These are phyloP conservation scores for Tricholoma matsutake DNA, from an alignment of 768 basidiomycete genomes.

Conservation along the genomic window DNA sequence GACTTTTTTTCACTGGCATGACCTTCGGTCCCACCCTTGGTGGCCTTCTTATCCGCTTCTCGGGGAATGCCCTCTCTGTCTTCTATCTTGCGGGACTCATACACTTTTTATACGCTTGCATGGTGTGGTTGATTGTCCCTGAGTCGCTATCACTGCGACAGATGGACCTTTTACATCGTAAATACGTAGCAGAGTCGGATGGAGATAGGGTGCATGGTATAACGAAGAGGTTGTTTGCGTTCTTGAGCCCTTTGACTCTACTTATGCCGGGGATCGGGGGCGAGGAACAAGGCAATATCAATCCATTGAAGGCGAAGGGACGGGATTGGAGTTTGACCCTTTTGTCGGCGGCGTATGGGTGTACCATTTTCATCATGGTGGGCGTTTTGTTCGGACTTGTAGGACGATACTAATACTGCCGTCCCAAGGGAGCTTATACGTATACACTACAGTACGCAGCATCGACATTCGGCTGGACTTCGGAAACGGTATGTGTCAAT, in stretches of 20 bases:
- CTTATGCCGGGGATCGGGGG: constrained; percentile 44
- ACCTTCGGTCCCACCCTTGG: constrained; percentile 77
- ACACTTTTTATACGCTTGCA: constrained; percentile 46
- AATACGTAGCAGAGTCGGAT: constrained; percentile 32
- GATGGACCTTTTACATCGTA: constrained; percentile 38
- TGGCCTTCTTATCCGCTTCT: constrained; percentile 56
- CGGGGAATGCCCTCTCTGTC: constrained; percentile 53
- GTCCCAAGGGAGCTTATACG: constrained; percentile 47
- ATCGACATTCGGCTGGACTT: constrained; percentile 59
- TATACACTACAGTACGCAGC: constrained; percentile 68
- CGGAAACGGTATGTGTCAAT: constrained; percentile 52
- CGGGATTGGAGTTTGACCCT: constrained; percentile 68
- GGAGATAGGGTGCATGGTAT: constrained; percentile 31
- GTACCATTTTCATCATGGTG: constrained; percentile 47
- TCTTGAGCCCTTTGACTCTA: constrained; percentile 69
- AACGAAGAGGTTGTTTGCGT: constrained; percentile 49
- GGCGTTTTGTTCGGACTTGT: constrained; percentile 1
- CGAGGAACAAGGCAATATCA: constrained; percentile 18
- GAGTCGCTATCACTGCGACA: constrained; percentile 65
- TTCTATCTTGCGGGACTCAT: constrained; percentile 64
- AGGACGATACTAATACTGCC: not conserved
- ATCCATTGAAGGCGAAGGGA: constrained; percentile 37
- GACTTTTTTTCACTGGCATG: constrained; percentile 71
- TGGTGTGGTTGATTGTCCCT: constrained; percentile 63
- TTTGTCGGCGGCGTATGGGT: constrained; percentile 51